Percentiles rank a stretch among this genome's conserved stretches.
Conservation (phyloP, 306 rosid genomes). For the Citrullus colocynthis region DNA sequence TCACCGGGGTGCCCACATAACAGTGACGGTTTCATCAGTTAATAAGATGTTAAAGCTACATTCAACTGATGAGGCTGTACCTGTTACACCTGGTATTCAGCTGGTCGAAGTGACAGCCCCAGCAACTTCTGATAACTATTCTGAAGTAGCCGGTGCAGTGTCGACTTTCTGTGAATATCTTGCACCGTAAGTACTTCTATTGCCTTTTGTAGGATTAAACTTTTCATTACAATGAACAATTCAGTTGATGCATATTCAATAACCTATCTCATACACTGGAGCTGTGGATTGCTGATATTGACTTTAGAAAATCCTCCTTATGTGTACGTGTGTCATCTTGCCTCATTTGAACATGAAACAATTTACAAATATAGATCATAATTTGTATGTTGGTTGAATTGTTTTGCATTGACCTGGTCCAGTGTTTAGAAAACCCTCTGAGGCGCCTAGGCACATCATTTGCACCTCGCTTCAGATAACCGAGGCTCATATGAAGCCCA, state of each 20-base stretch:
- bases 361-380: neutral
- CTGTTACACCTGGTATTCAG: slow-evolving; percentile 86
- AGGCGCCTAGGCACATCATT: no score
- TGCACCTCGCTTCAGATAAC: no score
- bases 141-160: slow-evolving; percentile 59
- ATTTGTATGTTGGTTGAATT: neutral
- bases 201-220: neutral
- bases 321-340: neutral
- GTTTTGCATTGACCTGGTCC: neutral
- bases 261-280: neutral
- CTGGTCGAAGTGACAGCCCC: slow-evolving; percentile 96
- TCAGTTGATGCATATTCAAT: neutral
- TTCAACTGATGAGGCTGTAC: slow-evolving; percentile 79
- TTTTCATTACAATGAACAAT: neutral
- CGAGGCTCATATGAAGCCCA: no score
- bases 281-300: neutral
- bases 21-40: slow-evolving; percentile 66
- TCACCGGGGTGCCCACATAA: slow-evolving; percentile 58
- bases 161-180: slow-evolving; percentile 90
- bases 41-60: slow-evolving; percentile 87
- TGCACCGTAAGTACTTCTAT: slow-evolving; percentile 66
- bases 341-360: neutral
- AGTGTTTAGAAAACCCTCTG: no score
- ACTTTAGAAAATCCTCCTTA: no score
- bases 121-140: slow-evolving; percentile 61